Conservation (phyloP, 345 rosid species). For the Arabis hirsuta region DNA sequence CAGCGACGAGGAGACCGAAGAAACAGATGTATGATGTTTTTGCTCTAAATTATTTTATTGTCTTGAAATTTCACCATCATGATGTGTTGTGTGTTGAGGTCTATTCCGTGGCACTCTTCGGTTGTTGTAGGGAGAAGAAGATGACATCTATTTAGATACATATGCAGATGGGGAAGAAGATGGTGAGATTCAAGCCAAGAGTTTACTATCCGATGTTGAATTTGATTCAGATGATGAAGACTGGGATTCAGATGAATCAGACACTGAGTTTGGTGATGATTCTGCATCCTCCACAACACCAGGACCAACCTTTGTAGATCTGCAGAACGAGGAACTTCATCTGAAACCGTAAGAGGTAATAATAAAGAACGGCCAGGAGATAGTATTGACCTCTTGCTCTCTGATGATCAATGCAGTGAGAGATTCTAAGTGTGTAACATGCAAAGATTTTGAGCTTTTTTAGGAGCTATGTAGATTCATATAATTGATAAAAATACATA, state of each 20-base stretch:
- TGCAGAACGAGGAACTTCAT: slow-evolving; percentile 11
- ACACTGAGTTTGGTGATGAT: slow-evolving; percentile 25
- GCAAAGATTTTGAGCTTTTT: slow-evolving; percentile 17
- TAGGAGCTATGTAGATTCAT: slow-evolving; percentile 27
- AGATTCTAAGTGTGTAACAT: neutral
- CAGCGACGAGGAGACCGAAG: slow-evolving; percentile 58
- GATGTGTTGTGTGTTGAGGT: slow-evolving; percentile 1
- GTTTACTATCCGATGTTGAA: slow-evolving; percentile 35
- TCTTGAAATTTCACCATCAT: neutral
- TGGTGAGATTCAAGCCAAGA: slow-evolving; percentile 28
- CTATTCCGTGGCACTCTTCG: neutral
- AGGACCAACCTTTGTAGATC: slow-evolving; percentile 25
- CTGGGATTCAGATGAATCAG: slow-evolving; percentile 40
- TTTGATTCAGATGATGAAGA: slow-evolving; percentile 38
- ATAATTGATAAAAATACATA: slow-evolving; percentile 5
- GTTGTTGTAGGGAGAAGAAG: slow-evolving; percentile 57
- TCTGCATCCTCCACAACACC: slow-evolving; percentile 23
- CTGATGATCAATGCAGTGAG: slow-evolving; percentile 13
- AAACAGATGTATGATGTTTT: slow-evolving; percentile 32
- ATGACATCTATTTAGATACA: slow-evolving; percentile 46
- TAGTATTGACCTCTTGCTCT: slow-evolving; percentile 12
- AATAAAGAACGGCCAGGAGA: slow-evolving; percentile 3
- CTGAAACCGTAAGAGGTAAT: slow-evolving; percentile 17
- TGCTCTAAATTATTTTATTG: neutral
- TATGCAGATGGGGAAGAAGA: slow-evolving; percentile 45